Percentiles rank a stretch among this genome's conserved stretches.
Conservation (phyloP, 805 yeast species). For the Suhomyces faveliae region DNA sequence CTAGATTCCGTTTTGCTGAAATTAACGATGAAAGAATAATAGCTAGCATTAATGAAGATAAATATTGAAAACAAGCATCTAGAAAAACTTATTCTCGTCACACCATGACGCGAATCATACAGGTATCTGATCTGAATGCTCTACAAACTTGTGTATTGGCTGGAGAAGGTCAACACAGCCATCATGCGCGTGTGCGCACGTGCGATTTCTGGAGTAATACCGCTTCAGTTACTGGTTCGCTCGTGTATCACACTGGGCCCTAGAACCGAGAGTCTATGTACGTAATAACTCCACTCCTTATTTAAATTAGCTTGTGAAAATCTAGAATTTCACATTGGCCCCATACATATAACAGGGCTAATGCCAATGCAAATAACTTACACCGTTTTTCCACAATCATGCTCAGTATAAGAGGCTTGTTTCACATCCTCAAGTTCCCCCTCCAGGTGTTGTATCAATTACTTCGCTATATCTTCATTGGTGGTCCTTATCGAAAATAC, state of each 20-base stretch:
- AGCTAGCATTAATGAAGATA: too few species aligned
- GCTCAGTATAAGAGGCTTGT: background rate
- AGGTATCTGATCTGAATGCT: background rate
- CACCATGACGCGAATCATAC: too few species aligned
- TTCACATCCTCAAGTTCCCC: conserved; percentile 13
- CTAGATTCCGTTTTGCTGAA: too few species aligned
- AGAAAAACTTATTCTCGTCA: too few species aligned
- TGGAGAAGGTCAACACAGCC: too few species aligned
- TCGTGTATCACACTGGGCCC: background rate
- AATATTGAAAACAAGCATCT: too few species aligned
- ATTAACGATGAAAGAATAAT: too few species aligned
- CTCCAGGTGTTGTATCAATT: conserved; percentile 13
- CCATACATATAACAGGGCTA: background rate
- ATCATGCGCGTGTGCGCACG: background rate
- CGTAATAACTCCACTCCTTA: background rate
- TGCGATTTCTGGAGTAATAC: background rate
- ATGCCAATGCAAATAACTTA: too few species aligned
- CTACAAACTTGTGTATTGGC: too few species aligned
- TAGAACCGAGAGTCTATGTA: background rate
- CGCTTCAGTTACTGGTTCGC: background rate
- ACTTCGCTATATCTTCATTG: conserved; percentile 11
- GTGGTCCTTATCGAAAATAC: conserved; percentile 18
- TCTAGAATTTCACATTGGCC: background rate
- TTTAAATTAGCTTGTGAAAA: background rate
- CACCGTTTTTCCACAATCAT: background rate